A percentile compares a stretch with the other conserved stretches of the same genome.
Evolutionary conservation across 176 grass and related monocot species (phyloP).

Genomic region (Juncus inflexus): DNA sequence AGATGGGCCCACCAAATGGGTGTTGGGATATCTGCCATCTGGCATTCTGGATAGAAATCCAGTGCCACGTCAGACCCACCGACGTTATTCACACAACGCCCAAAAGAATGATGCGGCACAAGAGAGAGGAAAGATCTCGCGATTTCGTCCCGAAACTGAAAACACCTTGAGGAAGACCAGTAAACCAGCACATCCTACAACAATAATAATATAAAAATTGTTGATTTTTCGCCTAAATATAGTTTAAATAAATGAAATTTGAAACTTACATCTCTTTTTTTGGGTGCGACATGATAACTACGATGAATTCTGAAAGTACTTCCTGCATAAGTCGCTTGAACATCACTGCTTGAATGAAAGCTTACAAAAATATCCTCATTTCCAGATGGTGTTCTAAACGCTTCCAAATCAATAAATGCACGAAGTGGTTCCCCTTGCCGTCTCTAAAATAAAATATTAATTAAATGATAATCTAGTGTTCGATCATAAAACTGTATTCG

Average conservation of each 20-base stretch:
- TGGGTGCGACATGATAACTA: slow-evolving; percentile 35
- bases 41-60: slow-evolving; percentile 28
- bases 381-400: slow-evolving; percentile 19
- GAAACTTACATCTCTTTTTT: slow-evolving; percentile 46
- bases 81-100: slow-evolving; percentile 46
- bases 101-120: slow-evolving; percentile 42
- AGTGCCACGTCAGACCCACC: slow-evolving; percentile 40
- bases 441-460: slow-evolving; percentile 27
- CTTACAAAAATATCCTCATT: slow-evolving; percentile 49
- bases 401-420: slow-evolving; percentile 47
- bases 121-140: slow-evolving; percentile 34
- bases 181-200: slow-evolving; percentile 47
- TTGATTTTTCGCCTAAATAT: no score
- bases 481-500: no score
- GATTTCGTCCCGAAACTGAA: slow-evolving; percentile 34
- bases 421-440: slow-evolving; percentile 42
- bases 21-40: slow-evolving; percentile 14
- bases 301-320: slow-evolving; percentile 40
- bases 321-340: slow-evolving; percentile 51
- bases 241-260: no score
- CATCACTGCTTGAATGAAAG: slow-evolving; percentile 46
- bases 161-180: slow-evolving; percentile 58
- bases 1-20: slow-evolving; percentile 44
- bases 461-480: no score
- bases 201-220: no score